Conservation (phyloP, 2,329 filamentous ascomycete species). For the Esteya vermicola region DNA sequence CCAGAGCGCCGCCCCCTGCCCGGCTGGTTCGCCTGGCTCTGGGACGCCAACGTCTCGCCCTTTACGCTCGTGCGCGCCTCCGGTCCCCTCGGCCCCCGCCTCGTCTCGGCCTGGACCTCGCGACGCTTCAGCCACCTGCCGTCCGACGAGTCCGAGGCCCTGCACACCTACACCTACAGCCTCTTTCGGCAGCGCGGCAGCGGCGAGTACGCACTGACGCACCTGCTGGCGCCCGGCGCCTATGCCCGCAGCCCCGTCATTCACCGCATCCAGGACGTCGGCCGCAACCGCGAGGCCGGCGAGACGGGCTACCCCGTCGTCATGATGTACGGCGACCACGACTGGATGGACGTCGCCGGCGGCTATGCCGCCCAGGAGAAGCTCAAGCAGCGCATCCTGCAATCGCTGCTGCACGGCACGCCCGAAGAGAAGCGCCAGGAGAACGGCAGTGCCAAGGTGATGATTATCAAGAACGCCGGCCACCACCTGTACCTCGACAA, state of each 20-base stretch:
- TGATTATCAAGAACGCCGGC: slow-evolving; percentile 52
- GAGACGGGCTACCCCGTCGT: slow-evolving; percentile 68
- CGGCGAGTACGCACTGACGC: slow-evolving; percentile 85
- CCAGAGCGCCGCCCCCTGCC: slow-evolving; percentile 44
- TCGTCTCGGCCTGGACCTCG: slow-evolving; percentile 91
- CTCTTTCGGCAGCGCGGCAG: slow-evolving; percentile 86
- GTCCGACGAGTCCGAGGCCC: slow-evolving; percentile 59
- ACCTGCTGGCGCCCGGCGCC: slow-evolving; percentile 85
- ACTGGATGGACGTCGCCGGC: slow-evolving; percentile 96
- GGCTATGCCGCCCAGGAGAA: slow-evolving; percentile 70
- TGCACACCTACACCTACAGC: slow-evolving; percentile 89
- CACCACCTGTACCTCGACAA: slow-evolving; percentile 49
- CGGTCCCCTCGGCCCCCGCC: slow-evolving; percentile 76
- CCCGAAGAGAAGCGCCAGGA: slow-evolving; percentile 56
- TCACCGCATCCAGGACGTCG: slow-evolving; percentile 71
- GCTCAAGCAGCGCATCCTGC: slow-evolving; percentile 52
- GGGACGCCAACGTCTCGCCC: slow-evolving; percentile 93
- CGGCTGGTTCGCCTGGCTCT: slow-evolving; percentile 81
- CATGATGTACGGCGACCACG: slow-evolving; percentile 92
- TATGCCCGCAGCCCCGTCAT: slow-evolving; percentile 83
- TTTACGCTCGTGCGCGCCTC: slow-evolving; percentile 82
- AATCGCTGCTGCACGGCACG: slow-evolving; percentile 45
- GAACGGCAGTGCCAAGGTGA: slow-evolving; percentile 68
- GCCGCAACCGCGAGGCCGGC: slow-evolving; percentile 52
- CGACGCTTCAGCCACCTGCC: slow-evolving; percentile 85